These are phyloP conservation scores for Lyophyllum decastes DNA, from an alignment of 768 basidiomycete species.

Conservation along the genomic window DNA sequence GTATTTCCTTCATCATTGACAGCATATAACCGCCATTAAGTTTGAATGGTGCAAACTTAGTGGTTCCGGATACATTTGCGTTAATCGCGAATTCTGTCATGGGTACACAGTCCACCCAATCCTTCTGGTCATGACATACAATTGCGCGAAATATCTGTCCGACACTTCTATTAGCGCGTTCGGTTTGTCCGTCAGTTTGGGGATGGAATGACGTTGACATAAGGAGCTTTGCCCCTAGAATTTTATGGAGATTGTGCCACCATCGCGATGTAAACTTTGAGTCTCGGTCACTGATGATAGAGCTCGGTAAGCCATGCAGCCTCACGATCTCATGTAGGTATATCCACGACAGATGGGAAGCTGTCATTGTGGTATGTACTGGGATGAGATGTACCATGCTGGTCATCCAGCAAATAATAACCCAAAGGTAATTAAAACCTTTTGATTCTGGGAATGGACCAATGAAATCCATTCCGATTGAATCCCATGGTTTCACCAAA, in stretches of 20 bases:
- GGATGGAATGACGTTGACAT: background rate
- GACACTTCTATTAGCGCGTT: background rate
- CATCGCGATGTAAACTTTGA: constrained; percentile 35
- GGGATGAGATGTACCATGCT: constrained; percentile 12
- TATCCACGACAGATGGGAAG: constrained; percentile 22
- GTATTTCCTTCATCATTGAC: background rate
- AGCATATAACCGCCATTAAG: background rate
- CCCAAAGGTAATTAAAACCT: constrained; percentile 23
- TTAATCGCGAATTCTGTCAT: too few relatives aligned
- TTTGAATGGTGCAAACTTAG: background rate
- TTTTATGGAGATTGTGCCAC: constrained; percentile 23
- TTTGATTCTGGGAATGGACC: constrained; percentile 19
- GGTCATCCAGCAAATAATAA: constrained; percentile 24
- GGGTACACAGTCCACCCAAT: too few relatives aligned
- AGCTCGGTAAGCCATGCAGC: constrained; percentile 26
- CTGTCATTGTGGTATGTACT: constrained; percentile 13
- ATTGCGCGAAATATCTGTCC: background rate
- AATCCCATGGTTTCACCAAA: constrained; percentile 27
- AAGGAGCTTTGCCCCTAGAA: constrained; percentile 6
- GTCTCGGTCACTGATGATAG: constrained; percentile 29
- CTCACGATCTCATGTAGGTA: constrained; percentile 22
- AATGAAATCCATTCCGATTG: constrained; percentile 37
- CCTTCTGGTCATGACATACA: background rate
- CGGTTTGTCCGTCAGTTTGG: constrained; percentile 1
- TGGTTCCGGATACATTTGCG: background rate